Conservation (phyloP, 2,329 filamentous ascomycete genomes). For the Colletotrichum noveboracense region DNA sequence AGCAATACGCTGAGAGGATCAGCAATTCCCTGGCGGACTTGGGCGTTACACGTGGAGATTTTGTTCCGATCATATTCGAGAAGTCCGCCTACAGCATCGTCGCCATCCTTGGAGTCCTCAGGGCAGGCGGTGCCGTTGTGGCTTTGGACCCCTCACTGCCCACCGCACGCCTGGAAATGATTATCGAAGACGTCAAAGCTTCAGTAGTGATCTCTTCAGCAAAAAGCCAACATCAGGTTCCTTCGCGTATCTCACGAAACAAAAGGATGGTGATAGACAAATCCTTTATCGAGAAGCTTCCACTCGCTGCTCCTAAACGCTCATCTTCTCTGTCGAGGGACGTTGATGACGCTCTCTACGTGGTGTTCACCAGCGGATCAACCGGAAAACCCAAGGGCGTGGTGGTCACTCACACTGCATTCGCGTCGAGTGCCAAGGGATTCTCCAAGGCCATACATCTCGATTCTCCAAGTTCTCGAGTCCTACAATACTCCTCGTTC, state of each 20-base stretch:
- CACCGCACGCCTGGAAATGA: neutral
- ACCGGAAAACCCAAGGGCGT: constrained; percentile 17
- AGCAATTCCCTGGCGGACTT: neutral
- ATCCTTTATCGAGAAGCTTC: neutral
- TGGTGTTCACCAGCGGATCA: constrained; percentile 8
- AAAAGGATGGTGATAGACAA: neutral
- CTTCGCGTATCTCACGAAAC: neutral
- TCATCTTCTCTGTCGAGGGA: neutral
- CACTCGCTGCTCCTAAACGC: neutral
- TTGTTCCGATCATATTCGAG: constrained; percentile 12
- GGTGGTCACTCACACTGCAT: neutral
- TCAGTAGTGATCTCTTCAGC: neutral
- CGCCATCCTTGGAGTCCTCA: constrained; percentile 1
- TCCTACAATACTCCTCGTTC: constrained; percentile 44
- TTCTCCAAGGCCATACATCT: constrained; percentile 1
- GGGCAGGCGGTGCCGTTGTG: neutral
- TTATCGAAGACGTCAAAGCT: neutral
- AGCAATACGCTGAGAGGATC: neutral
- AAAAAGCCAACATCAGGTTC: neutral
- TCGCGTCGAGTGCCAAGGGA: neutral
- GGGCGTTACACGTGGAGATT: constrained; percentile 22
- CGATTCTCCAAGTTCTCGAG: neutral
- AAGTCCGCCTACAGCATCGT: constrained; percentile 8
- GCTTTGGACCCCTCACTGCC: constrained; percentile 8
- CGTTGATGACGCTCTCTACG: neutral